Percentiles rank a stretch among this genome's conserved stretches.
Evolutionary conservation across 108 stramenopile genomes (phyloP).

Genomic region (Conticribra guillardii): DNA sequence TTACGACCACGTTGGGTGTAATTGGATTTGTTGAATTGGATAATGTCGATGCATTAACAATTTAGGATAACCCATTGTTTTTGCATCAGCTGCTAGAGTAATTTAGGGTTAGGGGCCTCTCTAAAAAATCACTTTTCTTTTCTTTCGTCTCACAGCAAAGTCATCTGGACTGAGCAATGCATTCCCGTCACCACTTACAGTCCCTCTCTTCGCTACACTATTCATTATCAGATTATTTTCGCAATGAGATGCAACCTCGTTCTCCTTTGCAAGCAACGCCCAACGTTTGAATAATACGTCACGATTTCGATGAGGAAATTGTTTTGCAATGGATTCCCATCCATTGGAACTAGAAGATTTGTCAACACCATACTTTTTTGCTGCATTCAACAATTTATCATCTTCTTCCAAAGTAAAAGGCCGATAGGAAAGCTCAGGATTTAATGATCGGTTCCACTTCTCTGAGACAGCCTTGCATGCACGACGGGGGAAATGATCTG

Average conservation of each 20-base stretch:
- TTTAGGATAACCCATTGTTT: too few species aligned
- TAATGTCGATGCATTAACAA: too few species aligned
- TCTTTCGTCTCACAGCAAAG: constrained; percentile 32
- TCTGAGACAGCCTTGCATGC: constrained; percentile 38
- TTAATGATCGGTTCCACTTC: constrained; percentile 63
- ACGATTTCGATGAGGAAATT: constrained; percentile 50
- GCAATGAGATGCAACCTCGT: constrained; percentile 32
- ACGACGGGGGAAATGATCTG: constrained; percentile 55
- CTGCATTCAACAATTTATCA: constrained; percentile 24
- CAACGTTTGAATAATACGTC: constrained; percentile 41
- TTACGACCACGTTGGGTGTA: too few species aligned
- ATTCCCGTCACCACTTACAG: not conserved
- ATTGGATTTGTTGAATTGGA: too few species aligned
- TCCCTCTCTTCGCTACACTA: constrained; percentile 1
- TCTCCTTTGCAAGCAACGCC: constrained; percentile 43
- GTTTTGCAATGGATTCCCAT: constrained; percentile 7
- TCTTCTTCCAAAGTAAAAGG: constrained; percentile 50
- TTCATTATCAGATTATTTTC: constrained; percentile 23
- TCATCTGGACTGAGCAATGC: constrained; percentile 26
- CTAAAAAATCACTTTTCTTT: not conserved
- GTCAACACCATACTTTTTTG: constrained; percentile 15
- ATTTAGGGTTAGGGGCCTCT: too few species aligned
- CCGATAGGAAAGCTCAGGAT: constrained; percentile 40
- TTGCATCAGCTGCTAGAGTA: too few species aligned
- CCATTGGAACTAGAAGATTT: not conserved